Base-by-base conservation (phyloP, 2,329 filamentous ascomycete species). In the Neofusicoccum kwambonambiense region DNA sequence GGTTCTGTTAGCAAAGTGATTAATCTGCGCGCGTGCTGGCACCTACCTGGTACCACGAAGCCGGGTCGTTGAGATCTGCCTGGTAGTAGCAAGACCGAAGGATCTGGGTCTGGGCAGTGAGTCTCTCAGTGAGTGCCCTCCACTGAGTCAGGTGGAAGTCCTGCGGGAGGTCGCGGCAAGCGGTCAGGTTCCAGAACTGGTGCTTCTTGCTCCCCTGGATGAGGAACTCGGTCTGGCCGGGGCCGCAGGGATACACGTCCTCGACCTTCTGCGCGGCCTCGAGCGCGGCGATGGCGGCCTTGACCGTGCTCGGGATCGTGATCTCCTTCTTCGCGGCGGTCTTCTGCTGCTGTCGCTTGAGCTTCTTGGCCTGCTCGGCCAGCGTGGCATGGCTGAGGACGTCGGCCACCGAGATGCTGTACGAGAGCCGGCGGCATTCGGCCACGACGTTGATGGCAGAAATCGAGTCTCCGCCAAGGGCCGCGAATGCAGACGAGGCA, bases 271-370 rank as follows among this genome's bases (percentile, higher is more conserved):
- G 35, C 12, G 27, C 11, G 19, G 31, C 17, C 6, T 34, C 4
- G 17, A 39, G 35, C 35, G 8, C 35, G 8, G 35, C 35, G 8
- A 12, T 12, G 35, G 35, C 35, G 8, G 35, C 12, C 35, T 4
- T 39, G 8, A 39, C 35, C 7, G 35, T 12, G 7, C 12, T 12
- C 7, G 35, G 35, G 8, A 39, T 9, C 8, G 12, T 39, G 35
- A 39, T 9, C 35, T 39, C 35, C 35, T 12, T 8, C 35, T 74
- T 86, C 35, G 35, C 12, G 7, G 35, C 8, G 2, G 35, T 39
- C 35, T 9, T 39, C 1, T 12, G 12, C 35, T 39, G 12, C 35
- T 9, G 7, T 39, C 8, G 35, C 35, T 39, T 12, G 8, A 39
- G 7, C 35, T 39, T 39, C 35, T 8, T 39, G 12, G 35, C 35